phyloP scores from a whole-genome alignment of 1,284 basidiomycete genomes.

The Tetrapyrgos nigripes region DNA sequence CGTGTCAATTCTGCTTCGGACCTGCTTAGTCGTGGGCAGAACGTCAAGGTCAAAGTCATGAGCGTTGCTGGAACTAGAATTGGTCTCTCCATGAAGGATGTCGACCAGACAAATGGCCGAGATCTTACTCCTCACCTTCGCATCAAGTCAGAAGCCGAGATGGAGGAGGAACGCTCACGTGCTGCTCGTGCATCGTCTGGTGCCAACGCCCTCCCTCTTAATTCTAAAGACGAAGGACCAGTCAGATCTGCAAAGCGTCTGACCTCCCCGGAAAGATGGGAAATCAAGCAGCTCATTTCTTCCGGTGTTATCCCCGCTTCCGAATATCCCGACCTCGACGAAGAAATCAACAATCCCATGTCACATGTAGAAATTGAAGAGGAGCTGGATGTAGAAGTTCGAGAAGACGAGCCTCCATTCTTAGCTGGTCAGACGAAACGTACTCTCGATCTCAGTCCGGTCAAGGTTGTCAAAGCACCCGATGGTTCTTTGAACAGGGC shows the following conservation, averaged over 20 bases:
- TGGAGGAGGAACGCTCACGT: constrained; percentile 76
- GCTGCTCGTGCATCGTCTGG: constrained; percentile 71
- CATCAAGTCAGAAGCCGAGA: constrained; percentile 92
- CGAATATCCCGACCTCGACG: constrained; percentile 96
- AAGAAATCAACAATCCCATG: constrained; percentile 82
- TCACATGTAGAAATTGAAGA: constrained; percentile 91
- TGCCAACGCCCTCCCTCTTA: constrained; percentile 73
- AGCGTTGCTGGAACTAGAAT: constrained; percentile 85
- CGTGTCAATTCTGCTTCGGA: constrained; percentile 90
- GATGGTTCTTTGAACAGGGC: constrained; percentile 96
- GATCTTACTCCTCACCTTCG: constrained; percentile 94
- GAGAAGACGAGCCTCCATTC: constrained; percentile 97
- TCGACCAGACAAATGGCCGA: constrained; percentile 88
- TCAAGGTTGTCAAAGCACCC: constrained; percentile 96
- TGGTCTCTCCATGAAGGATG: constrained; percentile 96
- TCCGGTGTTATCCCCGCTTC: constrained; percentile 92
- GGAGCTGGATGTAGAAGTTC: constrained; percentile 96
- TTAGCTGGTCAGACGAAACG: constrained; percentile 95
- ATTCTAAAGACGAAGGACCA: constrained; percentile 56
- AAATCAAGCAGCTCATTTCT: constrained; percentile 98
- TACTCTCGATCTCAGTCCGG: constrained; percentile 94
- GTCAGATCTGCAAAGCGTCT: constrained; percentile 87
- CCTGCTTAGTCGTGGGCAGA: constrained; percentile 83
- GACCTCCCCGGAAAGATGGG: constrained; percentile 98
- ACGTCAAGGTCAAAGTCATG: constrained; percentile 96